These are phyloP conservation scores for Globisporangium heterothallicum DNA, from an alignment of 352 stramenopile genomes.

Conservation along the genomic window DNA sequence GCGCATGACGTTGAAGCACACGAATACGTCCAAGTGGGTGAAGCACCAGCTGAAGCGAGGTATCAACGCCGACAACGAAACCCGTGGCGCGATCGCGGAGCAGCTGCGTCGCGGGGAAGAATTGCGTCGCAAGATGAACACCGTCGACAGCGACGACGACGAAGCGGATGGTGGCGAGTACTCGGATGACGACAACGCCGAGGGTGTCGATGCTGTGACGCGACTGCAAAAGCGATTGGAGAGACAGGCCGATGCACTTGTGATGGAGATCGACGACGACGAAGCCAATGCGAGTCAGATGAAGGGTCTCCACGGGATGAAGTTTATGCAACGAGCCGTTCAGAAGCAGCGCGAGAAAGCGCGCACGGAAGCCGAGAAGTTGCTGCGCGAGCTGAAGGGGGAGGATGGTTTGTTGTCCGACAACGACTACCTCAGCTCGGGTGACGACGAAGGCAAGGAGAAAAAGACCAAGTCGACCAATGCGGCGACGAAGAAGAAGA, in stretches of 20 bases:
- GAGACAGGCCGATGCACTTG: slow-evolving; percentile 64
- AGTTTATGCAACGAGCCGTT: slow-evolving; percentile 98
- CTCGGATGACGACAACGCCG: slow-evolving; percentile 35
- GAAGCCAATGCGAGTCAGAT: slow-evolving; percentile 41
- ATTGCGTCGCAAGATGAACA: slow-evolving; percentile 90
- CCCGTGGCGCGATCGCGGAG: slow-evolving; percentile 85
- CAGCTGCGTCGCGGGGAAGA: slow-evolving; percentile 89
- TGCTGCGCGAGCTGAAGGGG: slow-evolving; percentile 92
- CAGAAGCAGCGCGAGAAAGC: slow-evolving; percentile 92
- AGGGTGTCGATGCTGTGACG: slow-evolving; percentile 43
- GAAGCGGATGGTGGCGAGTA: slow-evolving; percentile 42
- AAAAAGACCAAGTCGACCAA: slow-evolving; percentile 32
- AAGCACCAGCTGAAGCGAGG: slow-evolving; percentile 92
- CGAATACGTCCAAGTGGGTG: slow-evolving; percentile 98
- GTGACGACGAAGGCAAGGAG: slow-evolving; percentile 28
- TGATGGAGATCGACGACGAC: slow-evolving; percentile 73
- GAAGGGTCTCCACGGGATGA: slow-evolving; percentile 92
- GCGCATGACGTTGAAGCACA: slow-evolving; percentile 96
- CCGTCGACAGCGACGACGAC: slow-evolving; percentile 59
- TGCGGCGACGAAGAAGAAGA: slow-evolving; percentile 31
- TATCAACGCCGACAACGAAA: slow-evolving; percentile 89
- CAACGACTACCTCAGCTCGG: slow-evolving; percentile 40
- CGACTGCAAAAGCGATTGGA: slow-evolving; percentile 57
- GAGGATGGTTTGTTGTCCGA: slow-evolving; percentile 64
- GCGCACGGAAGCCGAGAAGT: slow-evolving; percentile 87